These are phyloP conservation scores for Penicillium nucicola DNA, from an alignment of 495 filamentous ascomycete genomes.

Conservation along the genomic window DNA sequence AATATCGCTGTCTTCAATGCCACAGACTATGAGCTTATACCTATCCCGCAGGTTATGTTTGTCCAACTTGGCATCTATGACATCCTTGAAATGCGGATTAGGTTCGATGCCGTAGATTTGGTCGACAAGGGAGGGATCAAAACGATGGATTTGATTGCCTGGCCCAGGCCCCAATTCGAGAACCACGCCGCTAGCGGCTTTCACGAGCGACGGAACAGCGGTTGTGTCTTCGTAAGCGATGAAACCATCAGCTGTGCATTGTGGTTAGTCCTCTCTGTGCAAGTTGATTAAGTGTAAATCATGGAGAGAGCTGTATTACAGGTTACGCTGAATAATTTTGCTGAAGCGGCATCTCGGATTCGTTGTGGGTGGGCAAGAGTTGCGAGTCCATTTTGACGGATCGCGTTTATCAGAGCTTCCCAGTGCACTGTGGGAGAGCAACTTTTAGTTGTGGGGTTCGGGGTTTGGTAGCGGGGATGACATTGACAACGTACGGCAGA, in stretches of 20 bases:
- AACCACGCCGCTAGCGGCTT: conserved; percentile 32
- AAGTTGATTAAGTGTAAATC: too few species aligned
- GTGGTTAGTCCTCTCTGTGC: conserved; percentile 1
- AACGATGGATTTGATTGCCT: conserved; percentile 45
- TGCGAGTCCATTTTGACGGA: conserved; percentile 19
- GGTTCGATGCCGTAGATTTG: conserved; percentile 46
- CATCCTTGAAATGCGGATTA: conserved; percentile 24
- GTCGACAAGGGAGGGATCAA: conserved; percentile 27
- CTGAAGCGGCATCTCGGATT: conserved; percentile 20
- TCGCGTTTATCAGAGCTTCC: conserved; percentile 14
- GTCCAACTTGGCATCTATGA: conserved; percentile 20
- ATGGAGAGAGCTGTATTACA: conserved; percentile 11
- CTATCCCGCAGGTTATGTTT: conserved; percentile 27
- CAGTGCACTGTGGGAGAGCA: conserved; percentile 14
- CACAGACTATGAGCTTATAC: conserved; percentile 35
- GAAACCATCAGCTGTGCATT: conserved; percentile 19
- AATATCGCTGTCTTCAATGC: conserved; percentile 36
- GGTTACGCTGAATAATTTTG: conserved; percentile 16
- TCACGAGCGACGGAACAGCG: conserved; percentile 38
- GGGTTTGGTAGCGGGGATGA: not conserved
- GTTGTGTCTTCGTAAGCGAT: conserved; percentile 41
- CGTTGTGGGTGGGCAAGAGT: conserved; percentile 8
- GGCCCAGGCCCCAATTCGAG: conserved; percentile 50
- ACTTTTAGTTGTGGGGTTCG: conserved; percentile 3
- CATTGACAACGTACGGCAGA: conserved; percentile 12